Conservation (phyloP, 495 filamentous ascomycete genomes). For the Lepidopterella palustris region DNA sequence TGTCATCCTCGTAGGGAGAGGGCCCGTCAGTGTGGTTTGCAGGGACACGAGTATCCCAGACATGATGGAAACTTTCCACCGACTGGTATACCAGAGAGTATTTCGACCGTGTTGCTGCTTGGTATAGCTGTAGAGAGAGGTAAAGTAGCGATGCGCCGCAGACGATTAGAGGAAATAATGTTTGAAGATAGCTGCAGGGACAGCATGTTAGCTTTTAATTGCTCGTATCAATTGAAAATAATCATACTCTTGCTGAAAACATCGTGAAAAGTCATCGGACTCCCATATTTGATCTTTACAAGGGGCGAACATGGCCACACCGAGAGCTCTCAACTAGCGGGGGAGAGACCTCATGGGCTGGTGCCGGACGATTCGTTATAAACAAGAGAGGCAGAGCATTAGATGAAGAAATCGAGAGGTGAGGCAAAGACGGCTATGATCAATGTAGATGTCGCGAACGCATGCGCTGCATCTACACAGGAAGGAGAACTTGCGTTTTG, state of each 20-base stretch:
- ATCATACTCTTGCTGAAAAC: conserved; percentile 83
- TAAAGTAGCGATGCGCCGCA: conserved; percentile 63
- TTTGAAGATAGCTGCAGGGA: conserved; percentile 66
- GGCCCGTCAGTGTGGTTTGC: conserved; percentile 38
- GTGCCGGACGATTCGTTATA: conserved; percentile 6
- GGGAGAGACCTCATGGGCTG: conserved; percentile 1
- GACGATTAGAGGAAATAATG: conserved; percentile 68
- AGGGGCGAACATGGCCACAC: conserved; percentile 57
- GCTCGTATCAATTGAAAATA: conserved; percentile 1
- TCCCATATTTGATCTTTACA: conserved; percentile 80
- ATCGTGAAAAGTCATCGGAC: conserved; percentile 78
- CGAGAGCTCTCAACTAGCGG: conserved; percentile 4
- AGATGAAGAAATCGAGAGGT: not conserved
- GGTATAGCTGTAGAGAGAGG: conserved; percentile 51
- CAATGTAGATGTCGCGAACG: not conserved
- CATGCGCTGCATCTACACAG: not conserved
- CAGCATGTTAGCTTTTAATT: conserved; percentile 1
- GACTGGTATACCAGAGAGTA: conserved; percentile 42
- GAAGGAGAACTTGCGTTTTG: not conserved
- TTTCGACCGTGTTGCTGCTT: conserved; percentile 44
- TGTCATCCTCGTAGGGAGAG: conserved; percentile 48
- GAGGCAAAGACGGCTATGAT: not conserved
- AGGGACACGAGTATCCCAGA: conserved; percentile 10
- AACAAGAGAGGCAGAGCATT: not conserved
- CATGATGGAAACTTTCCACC: conserved; percentile 5